Evolutionary conservation across 768 basidiomycete species (phyloP), one percentile per base, ranked within the genome.

Genomic region (Candolleomyces efflorescens): DNA sequence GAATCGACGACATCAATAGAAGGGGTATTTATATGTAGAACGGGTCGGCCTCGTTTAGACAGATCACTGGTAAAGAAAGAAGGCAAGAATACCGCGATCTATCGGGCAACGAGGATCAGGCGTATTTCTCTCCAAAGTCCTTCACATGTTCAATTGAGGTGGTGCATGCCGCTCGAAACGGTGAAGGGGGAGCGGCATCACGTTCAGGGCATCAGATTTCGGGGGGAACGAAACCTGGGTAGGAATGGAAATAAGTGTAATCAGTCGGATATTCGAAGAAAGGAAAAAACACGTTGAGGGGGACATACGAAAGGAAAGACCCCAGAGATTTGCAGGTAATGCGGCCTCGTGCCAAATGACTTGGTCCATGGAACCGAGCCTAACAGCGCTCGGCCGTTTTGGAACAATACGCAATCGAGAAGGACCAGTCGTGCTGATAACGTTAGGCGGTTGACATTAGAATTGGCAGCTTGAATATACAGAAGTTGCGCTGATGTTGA

Each of bases 71-170:
- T 39, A 32, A 51, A 27, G 36, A 38, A 53, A 32, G 32, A 39
- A 53, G 51, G 49, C 5, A 39, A 53, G 36, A 36, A 53, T n/a
- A 39, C 49, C 12, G 6, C 51, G 51, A 53, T 53, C 51, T 32
- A 53, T 53, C 51, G 51, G 51, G 51, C 36, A 32, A n/a, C 9
- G 37, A 32, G 51, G 22, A 43, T 43, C 41, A 20, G 15, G 26
- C 36, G 32, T 38, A 18, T 9, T 53, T 26, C 32, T 13, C 17
- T 11, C 32, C 49, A 24, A 50, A 50, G 49, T 3, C 51, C 51
- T 11, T 38, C 36, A 22, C 37, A 53, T 32, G 32, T 53, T 53
- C 51, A 38, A 39, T n/a, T 23, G 51, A 53, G 38, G 26, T 18
- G 51, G 37, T 36, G 32, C 23, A 20, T n/a, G 46, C 51, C n/a